phyloP scores from a whole-genome alignment of 805 yeast species.

The Isabelozyma gotoi region DNA sequence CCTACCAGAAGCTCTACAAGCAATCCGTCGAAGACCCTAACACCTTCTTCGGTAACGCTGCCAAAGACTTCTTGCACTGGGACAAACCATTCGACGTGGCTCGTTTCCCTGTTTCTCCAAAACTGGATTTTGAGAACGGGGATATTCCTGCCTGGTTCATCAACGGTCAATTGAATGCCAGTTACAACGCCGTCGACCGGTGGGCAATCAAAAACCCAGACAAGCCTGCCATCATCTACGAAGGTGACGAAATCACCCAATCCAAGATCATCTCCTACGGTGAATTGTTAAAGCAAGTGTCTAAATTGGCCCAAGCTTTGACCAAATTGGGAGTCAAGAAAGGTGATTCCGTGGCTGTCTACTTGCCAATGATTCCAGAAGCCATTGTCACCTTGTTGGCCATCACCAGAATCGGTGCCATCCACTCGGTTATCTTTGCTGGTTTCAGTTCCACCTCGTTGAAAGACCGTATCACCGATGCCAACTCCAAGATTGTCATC shows the following conservation, averaged over 20 bases:
- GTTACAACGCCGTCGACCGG: slow-evolving; percentile 92
- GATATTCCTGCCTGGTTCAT: slow-evolving; percentile 88
- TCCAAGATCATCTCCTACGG: slow-evolving; percentile 78
- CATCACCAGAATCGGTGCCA: slow-evolving; percentile 89
- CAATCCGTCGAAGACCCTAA: slow-evolving; percentile 58
- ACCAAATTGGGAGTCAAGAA: slow-evolving; percentile 81
- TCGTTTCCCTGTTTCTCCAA: slow-evolving; percentile 45
- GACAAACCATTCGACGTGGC: slow-evolving; percentile 48
- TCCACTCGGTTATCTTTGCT: slow-evolving; percentile 95
- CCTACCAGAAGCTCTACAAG: slow-evolving; percentile 50
- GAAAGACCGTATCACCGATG: slow-evolving; percentile 87
- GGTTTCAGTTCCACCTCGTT: slow-evolving; percentile 94
- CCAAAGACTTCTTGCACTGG: slow-evolving; percentile 52
- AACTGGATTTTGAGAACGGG: slow-evolving; percentile 56
- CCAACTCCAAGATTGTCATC: slow-evolving; percentile 79
- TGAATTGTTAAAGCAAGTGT: slow-evolving; percentile 81
- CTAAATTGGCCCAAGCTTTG: slow-evolving; percentile 82
- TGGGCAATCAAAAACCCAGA: slow-evolving; percentile 88
- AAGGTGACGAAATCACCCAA: slow-evolving; percentile 86
- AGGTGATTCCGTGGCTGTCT: slow-evolving; percentile 96
- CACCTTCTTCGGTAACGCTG: slow-evolving; percentile 54
- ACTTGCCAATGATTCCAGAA: slow-evolving; percentile 97
- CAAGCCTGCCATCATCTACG: slow-evolving; percentile 82
- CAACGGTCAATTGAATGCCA: slow-evolving; percentile 90
- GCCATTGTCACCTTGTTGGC: slow-evolving; percentile 94